phyloP scores from a whole-genome alignment of 2,329 filamentous ascomycete species.

The Elsinoe perseae region DNA sequence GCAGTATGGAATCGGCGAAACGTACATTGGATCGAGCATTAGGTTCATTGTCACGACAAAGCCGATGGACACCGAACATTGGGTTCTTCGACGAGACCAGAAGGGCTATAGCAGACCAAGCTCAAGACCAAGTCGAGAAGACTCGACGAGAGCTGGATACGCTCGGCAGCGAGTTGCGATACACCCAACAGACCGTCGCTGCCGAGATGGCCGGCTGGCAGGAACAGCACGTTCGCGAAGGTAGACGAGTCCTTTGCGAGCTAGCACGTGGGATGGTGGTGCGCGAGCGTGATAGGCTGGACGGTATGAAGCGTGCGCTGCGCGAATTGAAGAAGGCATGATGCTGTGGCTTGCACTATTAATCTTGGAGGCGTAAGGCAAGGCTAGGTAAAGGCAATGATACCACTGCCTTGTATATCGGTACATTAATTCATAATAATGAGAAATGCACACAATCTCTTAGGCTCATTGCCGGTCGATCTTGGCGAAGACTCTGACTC shows the following conservation, averaged over 20 bases:
- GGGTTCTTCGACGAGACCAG: conserved; percentile 76
- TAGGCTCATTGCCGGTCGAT: conserved; percentile 35
- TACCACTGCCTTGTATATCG: background rate
- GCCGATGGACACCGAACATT: conserved; percentile 63
- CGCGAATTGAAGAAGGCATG: conserved; percentile 40
- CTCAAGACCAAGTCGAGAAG: conserved; percentile 68
- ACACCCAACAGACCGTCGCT: conserved; percentile 90
- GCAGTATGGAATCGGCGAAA: conserved; percentile 63
- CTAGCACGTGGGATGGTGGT: conserved; percentile 73
- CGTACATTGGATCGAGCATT: conserved; percentile 72
- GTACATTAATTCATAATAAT: background rate
- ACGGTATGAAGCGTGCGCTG: conserved; percentile 71
- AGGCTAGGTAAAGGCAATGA: background rate
- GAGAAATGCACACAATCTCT: background rate
- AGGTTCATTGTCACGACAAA: conserved; percentile 63
- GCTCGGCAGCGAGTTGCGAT: conserved; percentile 73
- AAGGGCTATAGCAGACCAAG: conserved; percentile 72
- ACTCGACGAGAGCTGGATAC: conserved; percentile 62
- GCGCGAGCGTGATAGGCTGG: conserved; percentile 68
- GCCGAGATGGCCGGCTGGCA: conserved; percentile 90
- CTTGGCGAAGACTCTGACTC: conserved; percentile 53
- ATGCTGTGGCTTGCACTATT: background rate
- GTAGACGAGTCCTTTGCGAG: conserved; percentile 63
- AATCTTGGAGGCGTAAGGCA: too few species aligned
- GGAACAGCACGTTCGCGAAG: conserved; percentile 73